These are phyloP conservation scores for Kuraishia capsulata DNA, from an alignment of 805 yeast genomes.

Conservation along the genomic window DNA sequence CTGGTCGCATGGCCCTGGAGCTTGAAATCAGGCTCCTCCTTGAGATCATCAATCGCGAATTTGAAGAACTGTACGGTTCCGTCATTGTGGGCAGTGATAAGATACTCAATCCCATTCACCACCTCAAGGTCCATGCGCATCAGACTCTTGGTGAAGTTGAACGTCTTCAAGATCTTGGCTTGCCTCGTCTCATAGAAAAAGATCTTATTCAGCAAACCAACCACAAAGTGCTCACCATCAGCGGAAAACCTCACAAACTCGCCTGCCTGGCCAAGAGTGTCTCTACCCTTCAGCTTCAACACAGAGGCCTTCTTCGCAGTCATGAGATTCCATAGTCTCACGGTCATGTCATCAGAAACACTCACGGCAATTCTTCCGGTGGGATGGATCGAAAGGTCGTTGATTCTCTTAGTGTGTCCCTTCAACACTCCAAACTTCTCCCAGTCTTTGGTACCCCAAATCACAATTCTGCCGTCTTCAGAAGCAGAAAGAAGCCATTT, in stretches of 20 bases:
- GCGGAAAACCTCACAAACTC: slow-evolving; percentile 60
- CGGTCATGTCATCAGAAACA: slow-evolving; percentile 76
- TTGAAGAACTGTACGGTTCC: slow-evolving; percentile 60
- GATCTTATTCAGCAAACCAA: slow-evolving; percentile 62
- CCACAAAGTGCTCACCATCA: slow-evolving; percentile 63
- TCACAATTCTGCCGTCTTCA: slow-evolving; percentile 80
- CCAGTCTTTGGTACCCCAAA: slow-evolving; percentile 98
- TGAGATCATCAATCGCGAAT: slow-evolving; percentile 22
- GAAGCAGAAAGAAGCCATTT: slow-evolving; percentile 90
- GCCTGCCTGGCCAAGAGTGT: slow-evolving; percentile 56
- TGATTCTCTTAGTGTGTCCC: slow-evolving; percentile 80
- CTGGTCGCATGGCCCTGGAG: slow-evolving; percentile 80
- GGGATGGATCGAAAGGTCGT: slow-evolving; percentile 84
- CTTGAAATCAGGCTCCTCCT: slow-evolving; percentile 36
- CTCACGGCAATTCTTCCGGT: slow-evolving; percentile 84
- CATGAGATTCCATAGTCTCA: slow-evolving; percentile 93
- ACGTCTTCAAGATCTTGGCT: slow-evolving; percentile 47
- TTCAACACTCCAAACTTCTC: slow-evolving; percentile 80
- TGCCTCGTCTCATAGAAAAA: slow-evolving; percentile 55
- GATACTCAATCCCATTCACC: slow-evolving; percentile 40
- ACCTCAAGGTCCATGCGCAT: slow-evolving; percentile 55
- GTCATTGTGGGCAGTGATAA: slow-evolving; percentile 60
- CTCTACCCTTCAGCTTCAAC: slow-evolving; percentile 61
- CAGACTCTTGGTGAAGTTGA: slow-evolving; percentile 45
- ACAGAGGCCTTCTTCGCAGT: slow-evolving; percentile 89